These are phyloP conservation scores for Sclerotinia spermophila DNA, from an alignment of 2,329 filamentous ascomycete species.

Conservation along the genomic window DNA sequence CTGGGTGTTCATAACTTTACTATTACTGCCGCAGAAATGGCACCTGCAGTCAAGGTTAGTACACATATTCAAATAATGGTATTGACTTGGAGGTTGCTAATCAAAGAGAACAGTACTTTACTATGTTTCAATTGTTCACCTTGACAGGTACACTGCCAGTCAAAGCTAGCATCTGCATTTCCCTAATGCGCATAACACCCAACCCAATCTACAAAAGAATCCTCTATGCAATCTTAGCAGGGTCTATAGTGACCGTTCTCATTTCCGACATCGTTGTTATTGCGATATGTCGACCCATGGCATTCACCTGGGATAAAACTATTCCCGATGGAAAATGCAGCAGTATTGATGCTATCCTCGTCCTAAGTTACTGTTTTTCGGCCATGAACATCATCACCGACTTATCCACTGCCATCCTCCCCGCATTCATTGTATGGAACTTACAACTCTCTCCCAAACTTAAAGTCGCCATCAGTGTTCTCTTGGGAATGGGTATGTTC, in stretches of 20 bases:
- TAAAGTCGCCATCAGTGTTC: background rate
- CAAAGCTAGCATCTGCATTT: constrained; percentile 12
- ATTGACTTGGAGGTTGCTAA: background rate
- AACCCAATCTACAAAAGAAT: constrained; percentile 10
- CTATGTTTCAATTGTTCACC: constrained; percentile 6
- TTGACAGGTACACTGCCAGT: constrained; percentile 14
- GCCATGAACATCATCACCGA: constrained; percentile 16
- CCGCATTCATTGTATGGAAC: constrained; percentile 5
- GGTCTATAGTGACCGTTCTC: background rate
- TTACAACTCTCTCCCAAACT: constrained; percentile 1
- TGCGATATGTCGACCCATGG: constrained; percentile 13
- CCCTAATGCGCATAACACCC: constrained; percentile 13
- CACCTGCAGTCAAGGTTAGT: constrained; percentile 10
- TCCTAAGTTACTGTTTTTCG: constrained; percentile 7
- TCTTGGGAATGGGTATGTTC: constrained; percentile 12
- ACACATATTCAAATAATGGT: background rate
- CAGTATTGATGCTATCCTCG: constrained; percentile 11
- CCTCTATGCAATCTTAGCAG: constrained; percentile 2
- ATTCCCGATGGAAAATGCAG: constrained; percentile 10
- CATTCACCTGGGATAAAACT: constrained; percentile 12
- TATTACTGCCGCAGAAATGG: constrained; percentile 12
- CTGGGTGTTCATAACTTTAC: constrained; percentile 6
- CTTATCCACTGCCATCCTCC: background rate
- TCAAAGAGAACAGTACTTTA: constrained; percentile 9
- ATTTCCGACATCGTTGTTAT: constrained; percentile 5